phyloP scores from a whole-genome alignment of 768 basidiomycete genomes.

The Hygrocybe punicea region DNA sequence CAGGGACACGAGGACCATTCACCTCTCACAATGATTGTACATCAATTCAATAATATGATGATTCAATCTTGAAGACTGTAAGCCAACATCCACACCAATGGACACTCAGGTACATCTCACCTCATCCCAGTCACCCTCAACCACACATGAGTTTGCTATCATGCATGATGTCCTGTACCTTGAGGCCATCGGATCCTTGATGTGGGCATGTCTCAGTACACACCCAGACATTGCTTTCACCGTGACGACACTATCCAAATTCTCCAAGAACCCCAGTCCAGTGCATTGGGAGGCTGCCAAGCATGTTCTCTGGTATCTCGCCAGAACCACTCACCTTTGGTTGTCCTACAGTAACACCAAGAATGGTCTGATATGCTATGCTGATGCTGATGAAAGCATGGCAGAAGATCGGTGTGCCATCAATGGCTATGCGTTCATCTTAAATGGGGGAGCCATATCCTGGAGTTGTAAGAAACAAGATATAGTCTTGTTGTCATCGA shows the following conservation, averaged over 20 bases:
- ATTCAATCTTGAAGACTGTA: slow-evolving; percentile 24
- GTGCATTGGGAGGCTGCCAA: slow-evolving; percentile 6
- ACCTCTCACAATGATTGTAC: slow-evolving; percentile 30
- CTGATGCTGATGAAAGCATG: slow-evolving; percentile 23
- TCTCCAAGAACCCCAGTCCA: slow-evolving; percentile 29
- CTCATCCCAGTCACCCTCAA: slow-evolving; percentile 14
- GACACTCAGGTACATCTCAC: slow-evolving; percentile 20
- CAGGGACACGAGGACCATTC: slow-evolving; percentile 10
- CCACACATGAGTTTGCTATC: slow-evolving; percentile 10
- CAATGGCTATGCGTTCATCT: slow-evolving; percentile 29
- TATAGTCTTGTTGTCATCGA: slow-evolving; percentile 14
- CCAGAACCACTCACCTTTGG: slow-evolving; percentile 8
- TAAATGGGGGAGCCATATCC: slow-evolving; percentile 27
- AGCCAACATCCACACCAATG: slow-evolving; percentile 27
- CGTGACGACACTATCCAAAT: slow-evolving; percentile 27
- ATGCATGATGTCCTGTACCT: slow-evolving; percentile 26
- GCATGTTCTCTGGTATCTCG: slow-evolving; percentile 33
- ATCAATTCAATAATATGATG: slow-evolving; percentile 28
- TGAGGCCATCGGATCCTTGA: slow-evolving; percentile 26
- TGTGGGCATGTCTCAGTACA: slow-evolving; percentile 23
- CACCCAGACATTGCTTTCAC: slow-evolving; percentile 29
- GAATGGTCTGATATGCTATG: slow-evolving; percentile 18
- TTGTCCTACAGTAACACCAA: slow-evolving; percentile 15
- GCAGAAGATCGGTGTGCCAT: slow-evolving; percentile 25
- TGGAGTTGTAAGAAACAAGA: slow-evolving; percentile 28